phyloP scores from a whole-genome alignment of 1,284 basidiomycete species.

The Ustilago loliicola region DNA sequence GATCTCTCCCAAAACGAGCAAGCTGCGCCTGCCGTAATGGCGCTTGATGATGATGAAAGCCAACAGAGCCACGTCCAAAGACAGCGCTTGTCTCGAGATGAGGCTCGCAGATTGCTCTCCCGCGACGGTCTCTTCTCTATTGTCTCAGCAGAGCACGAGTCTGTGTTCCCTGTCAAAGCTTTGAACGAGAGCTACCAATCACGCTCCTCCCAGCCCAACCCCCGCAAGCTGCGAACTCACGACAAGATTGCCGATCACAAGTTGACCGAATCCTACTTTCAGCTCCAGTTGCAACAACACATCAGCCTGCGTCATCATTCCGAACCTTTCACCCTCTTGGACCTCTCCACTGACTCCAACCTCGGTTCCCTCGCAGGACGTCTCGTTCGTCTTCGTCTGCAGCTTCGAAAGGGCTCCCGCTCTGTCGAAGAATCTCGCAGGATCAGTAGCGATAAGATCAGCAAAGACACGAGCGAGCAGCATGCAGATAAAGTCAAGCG shows the following conservation, averaged over 20 bases:
- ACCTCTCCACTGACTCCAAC: slow-evolving; percentile 13
- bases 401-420: slow-evolving; percentile 21
- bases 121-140: slow-evolving; percentile 7
- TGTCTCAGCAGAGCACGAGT: not conserved
- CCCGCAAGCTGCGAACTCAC: slow-evolving; percentile 27
- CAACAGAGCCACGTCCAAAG: not conserved
- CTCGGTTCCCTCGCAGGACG: slow-evolving; percentile 32
- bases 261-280: slow-evolving; percentile 45
- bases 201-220: slow-evolving; percentile 4
- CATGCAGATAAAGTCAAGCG: slow-evolving; percentile 29
- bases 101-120: slow-evolving; percentile 27
- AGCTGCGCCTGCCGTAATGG: slow-evolving; percentile 1
- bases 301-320: slow-evolving; percentile 20
- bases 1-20: slow-evolving; percentile 17
- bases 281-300: slow-evolving; percentile 45
- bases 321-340: slow-evolving; percentile 12
- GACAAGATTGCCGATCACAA: slow-evolving; percentile 38
- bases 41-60: not conserved
- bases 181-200: not conserved
- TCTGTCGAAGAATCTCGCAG: not conserved
- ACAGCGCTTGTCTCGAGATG: slow-evolving; percentile 19
- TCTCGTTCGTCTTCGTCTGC: slow-evolving; percentile 34
- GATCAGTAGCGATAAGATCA: not conserved
- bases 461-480: slow-evolving; percentile 21
- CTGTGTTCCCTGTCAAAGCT: not conserved